A percentile compares a stretch with the other conserved stretches of the same genome.
Conservation (phyloP, 1,139 yeast genomes). For the Sugiyamaella castrensis region DNA sequence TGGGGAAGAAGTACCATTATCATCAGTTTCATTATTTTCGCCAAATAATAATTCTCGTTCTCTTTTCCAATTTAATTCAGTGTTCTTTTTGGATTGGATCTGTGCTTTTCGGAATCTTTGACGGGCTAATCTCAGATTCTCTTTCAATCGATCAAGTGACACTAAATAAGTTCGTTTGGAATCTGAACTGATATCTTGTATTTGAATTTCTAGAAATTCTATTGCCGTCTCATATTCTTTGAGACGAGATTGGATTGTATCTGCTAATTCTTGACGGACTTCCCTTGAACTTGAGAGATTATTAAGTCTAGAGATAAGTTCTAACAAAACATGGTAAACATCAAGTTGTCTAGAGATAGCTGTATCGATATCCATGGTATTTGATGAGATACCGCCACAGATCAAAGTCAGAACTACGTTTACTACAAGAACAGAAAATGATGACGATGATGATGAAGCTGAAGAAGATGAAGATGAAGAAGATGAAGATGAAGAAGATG, state of each 20-base stretch:
- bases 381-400: too few relatives aligned
- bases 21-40: constrained; percentile 10
- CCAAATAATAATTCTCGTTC: constrained; percentile 31
- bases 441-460: too few relatives aligned
- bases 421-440: too few relatives aligned
- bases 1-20: not conserved
- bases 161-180: constrained; percentile 19
- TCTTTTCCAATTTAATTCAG: constrained; percentile 23
- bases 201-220: constrained; percentile 24
- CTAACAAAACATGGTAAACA: constrained; percentile 24
- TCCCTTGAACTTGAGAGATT: constrained; percentile 20
- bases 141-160: constrained; percentile 28
- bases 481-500: too few relatives aligned
- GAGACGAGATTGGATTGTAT: constrained; percentile 31
- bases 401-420: too few relatives aligned
- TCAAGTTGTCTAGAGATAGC: constrained; percentile 21
- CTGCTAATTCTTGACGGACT: constrained; percentile 32
- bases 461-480: too few relatives aligned
- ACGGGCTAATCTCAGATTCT: constrained; percentile 28
- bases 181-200: constrained; percentile 20
- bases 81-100: constrained; percentile 29
- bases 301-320: constrained; percentile 26
- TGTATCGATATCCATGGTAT: constrained; percentile 15
- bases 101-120: constrained; percentile 34
- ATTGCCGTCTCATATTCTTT: constrained; percentile 28